Conservation (phyloP, 768 basidiomycete genomes). For the Boletus huronensis region DNA sequence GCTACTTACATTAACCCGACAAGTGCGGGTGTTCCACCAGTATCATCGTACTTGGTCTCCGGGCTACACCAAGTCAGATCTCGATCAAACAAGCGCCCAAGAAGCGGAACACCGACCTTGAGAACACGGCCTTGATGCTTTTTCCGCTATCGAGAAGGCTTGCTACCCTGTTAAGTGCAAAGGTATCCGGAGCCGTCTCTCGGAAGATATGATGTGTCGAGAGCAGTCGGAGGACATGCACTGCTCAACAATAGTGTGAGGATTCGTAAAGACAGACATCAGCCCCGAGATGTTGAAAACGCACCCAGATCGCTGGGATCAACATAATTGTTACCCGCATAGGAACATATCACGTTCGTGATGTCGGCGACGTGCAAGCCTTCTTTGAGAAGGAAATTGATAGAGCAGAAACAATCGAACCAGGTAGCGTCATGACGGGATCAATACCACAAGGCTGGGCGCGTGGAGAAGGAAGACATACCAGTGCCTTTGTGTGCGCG, state of each 20-base stretch:
- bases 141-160: conserved; percentile 69
- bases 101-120: conserved; percentile 36
- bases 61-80: conserved; percentile 37
- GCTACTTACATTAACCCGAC: conserved; percentile 59
- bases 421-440: neutral
- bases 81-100: neutral
- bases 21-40: conserved; percentile 66
- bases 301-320: conserved; percentile 20
- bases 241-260: conserved; percentile 31
- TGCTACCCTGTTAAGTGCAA: conserved; percentile 67
- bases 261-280: neutral
- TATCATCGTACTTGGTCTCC: conserved; percentile 61
- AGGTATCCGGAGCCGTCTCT: conserved; percentile 68
- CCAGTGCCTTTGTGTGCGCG: neutral
- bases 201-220: conserved; percentile 75
- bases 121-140: conserved; percentile 43
- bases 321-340: conserved; percentile 16
- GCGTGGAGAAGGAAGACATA: neutral
- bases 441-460: neutral
- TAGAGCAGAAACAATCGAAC: neutral
- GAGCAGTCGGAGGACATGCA: conserved; percentile 69
- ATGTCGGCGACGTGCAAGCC: conserved; percentile 25
- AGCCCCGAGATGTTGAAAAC: neutral
- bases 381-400: neutral
- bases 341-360: conserved; percentile 17